A percentile compares a stretch with the other conserved stretches of the same genome.
phyloP scores from a whole-genome alignment of 768 basidiomycete species.

The Kwoniella dejecticola region DNA sequence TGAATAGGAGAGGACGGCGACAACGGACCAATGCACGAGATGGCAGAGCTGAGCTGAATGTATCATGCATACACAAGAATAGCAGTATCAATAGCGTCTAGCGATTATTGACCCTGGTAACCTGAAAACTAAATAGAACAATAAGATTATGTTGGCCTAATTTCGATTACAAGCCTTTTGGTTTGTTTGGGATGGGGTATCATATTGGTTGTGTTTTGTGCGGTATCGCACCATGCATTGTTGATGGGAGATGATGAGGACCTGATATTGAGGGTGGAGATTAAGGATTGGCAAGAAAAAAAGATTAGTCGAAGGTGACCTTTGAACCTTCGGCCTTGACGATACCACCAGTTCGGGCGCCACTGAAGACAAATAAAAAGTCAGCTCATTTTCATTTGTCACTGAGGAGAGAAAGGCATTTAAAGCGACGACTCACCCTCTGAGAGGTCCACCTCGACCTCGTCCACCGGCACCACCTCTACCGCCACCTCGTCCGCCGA shows the following conservation, averaged over 20 bases:
- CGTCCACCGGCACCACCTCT: constrained; percentile 57
- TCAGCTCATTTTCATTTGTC: constrained; percentile 18
- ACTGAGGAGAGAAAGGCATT: not conserved
- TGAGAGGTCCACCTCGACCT: constrained; percentile 37
- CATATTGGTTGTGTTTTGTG: not conserved
- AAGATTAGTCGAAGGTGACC: constrained; percentile 53
- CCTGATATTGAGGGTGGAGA: too few species aligned
- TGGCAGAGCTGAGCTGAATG: not conserved
- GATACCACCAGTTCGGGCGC: constrained; percentile 66
- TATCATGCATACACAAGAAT: constrained; percentile 19
- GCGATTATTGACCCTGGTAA: constrained; percentile 3
- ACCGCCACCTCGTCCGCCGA: constrained; percentile 53
- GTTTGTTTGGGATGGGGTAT: constrained; percentile 8
- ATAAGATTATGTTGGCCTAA: not conserved
- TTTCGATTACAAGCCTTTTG: not conserved
- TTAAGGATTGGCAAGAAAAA: too few species aligned
- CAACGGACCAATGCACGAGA: too few species aligned
- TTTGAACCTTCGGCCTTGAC: constrained; percentile 64
- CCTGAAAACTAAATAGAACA: constrained; percentile 16
- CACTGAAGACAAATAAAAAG: constrained; percentile 21
- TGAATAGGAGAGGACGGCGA: too few species aligned
- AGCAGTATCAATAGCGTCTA: not conserved
- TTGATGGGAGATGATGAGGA: not conserved
- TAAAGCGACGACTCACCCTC: constrained; percentile 26
- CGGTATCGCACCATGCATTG: too few species aligned